Evolutionary conservation across 2,329 filamentous ascomycete genomes (phyloP), one percentile per base, ranked within the genome.

Genomic region (Alternaria atra): DNA sequence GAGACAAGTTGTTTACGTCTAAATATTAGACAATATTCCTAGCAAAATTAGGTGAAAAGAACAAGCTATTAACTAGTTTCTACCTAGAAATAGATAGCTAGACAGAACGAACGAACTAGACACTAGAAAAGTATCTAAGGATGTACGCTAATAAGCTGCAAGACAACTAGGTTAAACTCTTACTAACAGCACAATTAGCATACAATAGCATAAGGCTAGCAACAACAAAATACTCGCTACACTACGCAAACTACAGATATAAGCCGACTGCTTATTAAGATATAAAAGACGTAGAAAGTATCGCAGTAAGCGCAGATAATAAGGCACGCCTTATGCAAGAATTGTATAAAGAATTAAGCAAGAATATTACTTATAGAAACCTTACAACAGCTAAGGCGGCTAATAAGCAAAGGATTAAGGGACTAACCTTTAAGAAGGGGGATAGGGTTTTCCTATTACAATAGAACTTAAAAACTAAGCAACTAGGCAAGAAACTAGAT

Each of bases 381-480:
- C 13, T 32, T 32, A 32, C 6, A 32, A 32, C 4, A 7, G 6
- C 30, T 37, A 34, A 5, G 10, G 32, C 10, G 9, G 32, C n/a
- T 8, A 51, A 39, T 51, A 51, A 40, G 15, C 12, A 51, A 40
- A 51, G 20, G 6, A 51, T 51, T 51, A 51, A 50, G 32, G 9
- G 47, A 52, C 48, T 52, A 52, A 52, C 9, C 25, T 43, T 46
- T 47, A 55, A 55, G 30, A 39, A 48, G n/a, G 9, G 32, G n/a
- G 5, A 47, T 13, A 47, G 40, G 39, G 52, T 47, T 39, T 40
- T 55, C 6, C 6, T 15, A 37, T 37, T 37, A 37, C n/a, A 37
- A 37, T 37, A 37, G 34, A 34, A 34, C 44, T 30, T 47, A 47
- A 47, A 47, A 47, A 5, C 23, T 17, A 39, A 27, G 34, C 27